Evolutionary conservation across 176 grass and related monocot genomes (phyloP).

Genomic region (Carex pumila): DNA sequence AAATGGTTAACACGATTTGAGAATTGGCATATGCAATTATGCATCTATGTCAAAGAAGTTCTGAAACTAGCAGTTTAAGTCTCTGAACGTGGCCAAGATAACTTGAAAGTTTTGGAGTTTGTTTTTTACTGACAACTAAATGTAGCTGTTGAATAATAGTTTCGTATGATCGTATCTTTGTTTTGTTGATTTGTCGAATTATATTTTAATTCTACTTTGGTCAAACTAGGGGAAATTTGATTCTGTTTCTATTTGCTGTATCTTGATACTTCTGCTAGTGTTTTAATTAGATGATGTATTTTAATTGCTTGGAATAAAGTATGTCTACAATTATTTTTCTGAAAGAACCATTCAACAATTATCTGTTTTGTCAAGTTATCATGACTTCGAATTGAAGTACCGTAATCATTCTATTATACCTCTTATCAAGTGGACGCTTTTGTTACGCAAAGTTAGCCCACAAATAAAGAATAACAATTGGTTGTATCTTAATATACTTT

Average conservation of each 20-base stretch:
- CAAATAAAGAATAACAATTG: not conserved
- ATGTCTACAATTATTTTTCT: not conserved
- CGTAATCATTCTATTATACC: not conserved
- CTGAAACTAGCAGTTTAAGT: not conserved
- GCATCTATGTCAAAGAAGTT: not conserved
- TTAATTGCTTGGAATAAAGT: not conserved
- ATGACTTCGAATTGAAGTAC: not conserved
- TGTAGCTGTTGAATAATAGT: not conserved
- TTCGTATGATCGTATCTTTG: not conserved
- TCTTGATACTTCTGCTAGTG: not conserved
- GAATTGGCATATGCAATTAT: not conserved
- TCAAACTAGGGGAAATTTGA: not conserved
- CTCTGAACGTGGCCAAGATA: not conserved
- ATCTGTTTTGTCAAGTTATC: not conserved
- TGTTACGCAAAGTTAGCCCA: not conserved
- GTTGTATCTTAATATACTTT: not conserved
- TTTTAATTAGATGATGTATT: not conserved
- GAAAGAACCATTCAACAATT: not conserved
- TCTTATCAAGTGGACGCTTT: not conserved
- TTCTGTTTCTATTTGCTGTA: not conserved
- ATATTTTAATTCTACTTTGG: not conserved
- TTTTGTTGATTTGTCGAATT: not conserved
- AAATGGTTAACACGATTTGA: not conserved
- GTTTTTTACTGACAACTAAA: not conserved
- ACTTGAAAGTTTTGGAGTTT: not conserved